A percentile compares a stretch with the other conserved stretches of the same genome.
phyloP scores from a whole-genome alignment of 2,329 filamentous ascomycete genomes.

The Cladophialophora carrionii region DNA sequence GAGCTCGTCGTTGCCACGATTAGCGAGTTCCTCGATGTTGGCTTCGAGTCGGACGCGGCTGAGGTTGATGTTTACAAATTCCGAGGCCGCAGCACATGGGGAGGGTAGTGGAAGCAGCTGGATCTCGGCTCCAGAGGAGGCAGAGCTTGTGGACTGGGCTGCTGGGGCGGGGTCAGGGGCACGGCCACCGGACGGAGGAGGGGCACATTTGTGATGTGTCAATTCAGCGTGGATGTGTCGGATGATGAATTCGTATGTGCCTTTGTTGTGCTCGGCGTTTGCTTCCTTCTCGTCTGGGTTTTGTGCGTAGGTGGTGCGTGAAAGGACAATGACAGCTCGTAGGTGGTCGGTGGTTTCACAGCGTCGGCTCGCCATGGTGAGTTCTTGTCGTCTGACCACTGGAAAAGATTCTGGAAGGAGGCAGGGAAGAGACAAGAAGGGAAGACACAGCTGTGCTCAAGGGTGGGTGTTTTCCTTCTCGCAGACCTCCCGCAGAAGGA shows the following conservation, averaged over 20 bases:
- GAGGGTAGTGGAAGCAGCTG: background rate
- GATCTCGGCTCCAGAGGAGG: background rate
- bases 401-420: background rate
- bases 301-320: background rate
- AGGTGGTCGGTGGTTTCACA: background rate
- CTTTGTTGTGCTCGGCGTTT: constrained; percentile 6
- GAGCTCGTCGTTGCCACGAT: background rate
- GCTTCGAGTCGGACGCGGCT: background rate
- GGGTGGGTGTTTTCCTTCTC: background rate
- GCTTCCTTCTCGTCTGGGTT: constrained; percentile 1
- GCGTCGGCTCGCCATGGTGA: background rate
- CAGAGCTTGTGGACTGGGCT: background rate
- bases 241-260: background rate
- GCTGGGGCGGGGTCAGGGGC: background rate
- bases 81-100: background rate
- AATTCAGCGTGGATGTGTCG: background rate
- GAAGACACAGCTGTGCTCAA: background rate
- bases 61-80: background rate
- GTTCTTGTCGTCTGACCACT: background rate
- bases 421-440: background rate
- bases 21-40: background rate
- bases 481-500: background rate
- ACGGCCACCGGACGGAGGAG: background rate
- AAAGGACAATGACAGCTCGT: background rate
- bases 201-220: background rate